Evolutionary conservation across 305 asterid genomes (phyloP).

Genomic region (Ajuga reptans): DNA sequence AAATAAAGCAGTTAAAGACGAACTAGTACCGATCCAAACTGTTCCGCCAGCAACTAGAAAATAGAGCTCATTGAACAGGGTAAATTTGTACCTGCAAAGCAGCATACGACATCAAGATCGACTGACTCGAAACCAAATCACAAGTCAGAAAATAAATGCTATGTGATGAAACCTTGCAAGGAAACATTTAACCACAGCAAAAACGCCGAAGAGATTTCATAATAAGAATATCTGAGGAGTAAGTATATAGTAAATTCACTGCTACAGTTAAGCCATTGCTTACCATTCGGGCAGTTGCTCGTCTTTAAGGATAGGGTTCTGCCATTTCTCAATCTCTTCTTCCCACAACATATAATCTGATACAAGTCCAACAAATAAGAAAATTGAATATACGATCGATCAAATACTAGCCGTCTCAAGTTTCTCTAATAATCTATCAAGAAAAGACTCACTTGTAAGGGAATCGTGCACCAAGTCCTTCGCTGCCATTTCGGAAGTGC

Average conservation of each 20-base stretch:
- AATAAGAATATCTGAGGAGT: too few relatives aligned
- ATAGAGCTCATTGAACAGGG: constrained; percentile 94
- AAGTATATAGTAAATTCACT: too few relatives aligned
- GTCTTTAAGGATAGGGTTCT: constrained; percentile 79
- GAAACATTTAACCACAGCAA: too few relatives aligned
- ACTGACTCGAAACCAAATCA: neutral
- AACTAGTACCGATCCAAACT: constrained; percentile 83
- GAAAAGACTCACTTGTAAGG: constrained; percentile 66
- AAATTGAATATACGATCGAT: neutral
- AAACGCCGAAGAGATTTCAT: too few relatives aligned
- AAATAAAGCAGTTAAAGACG: constrained; percentile 16
- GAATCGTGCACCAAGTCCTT: constrained; percentile 86
- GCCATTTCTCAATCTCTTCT: constrained; percentile 99
- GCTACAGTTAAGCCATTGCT: too few relatives aligned
- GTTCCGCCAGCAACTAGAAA: constrained; percentile 98
- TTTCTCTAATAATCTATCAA: neutral
- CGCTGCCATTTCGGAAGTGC: constrained; percentile 83
- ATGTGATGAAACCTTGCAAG: too few relatives aligned
- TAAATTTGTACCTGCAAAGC: constrained; percentile 85
- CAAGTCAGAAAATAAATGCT: too few relatives aligned
- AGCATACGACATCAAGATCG: constrained; percentile 1
- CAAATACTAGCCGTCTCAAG: neutral
- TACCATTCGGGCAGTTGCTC: constrained; percentile 89
- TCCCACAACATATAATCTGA: constrained; percentile 93
- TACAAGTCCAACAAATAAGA: constrained; percentile 7